These are phyloP conservation scores for Corymbia citriodora DNA, from an alignment of 441 rosid genomes.

Conservation along the genomic window DNA sequence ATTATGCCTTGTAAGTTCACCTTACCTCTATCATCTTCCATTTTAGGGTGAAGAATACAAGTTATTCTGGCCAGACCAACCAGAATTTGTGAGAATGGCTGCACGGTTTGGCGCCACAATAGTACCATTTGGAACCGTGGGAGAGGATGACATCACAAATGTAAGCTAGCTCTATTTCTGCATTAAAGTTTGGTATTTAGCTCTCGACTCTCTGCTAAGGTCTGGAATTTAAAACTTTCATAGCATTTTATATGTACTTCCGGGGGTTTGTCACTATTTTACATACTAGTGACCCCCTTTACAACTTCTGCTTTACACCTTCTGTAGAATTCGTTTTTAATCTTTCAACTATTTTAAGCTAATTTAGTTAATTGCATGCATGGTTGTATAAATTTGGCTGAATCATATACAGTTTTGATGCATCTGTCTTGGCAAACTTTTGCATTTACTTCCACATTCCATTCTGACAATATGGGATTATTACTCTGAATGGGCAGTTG, in stretches of 20 bases:
- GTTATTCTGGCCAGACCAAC: conserved; percentile 75
- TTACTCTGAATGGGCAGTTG: conserved; percentile 29
- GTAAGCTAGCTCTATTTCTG: conserved; percentile 32
- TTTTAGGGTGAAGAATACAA: conserved; percentile 78
- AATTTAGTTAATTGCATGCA: not conserved
- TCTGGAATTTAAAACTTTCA: not conserved
- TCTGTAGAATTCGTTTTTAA: not conserved
- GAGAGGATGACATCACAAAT: conserved; percentile 80
- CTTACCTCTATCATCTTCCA: not conserved
- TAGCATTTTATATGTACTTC: not conserved
- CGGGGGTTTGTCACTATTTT: not conserved
- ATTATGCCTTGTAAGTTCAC: not conserved
- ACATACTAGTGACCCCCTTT: not conserved
- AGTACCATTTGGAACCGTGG: conserved; percentile 83
- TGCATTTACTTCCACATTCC: not conserved
- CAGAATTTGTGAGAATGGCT: conserved; percentile 92
- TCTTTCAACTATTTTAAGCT: not conserved
- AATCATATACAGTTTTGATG: not conserved
- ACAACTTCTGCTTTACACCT: not conserved
- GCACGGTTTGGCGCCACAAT: conserved; percentile 88
- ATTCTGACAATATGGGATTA: not conserved
- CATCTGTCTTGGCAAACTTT: not conserved
- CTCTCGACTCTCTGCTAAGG: not conserved
- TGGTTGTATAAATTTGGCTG: not conserved
- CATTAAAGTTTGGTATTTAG: not conserved